A percentile compares a stretch with the other conserved stretches of the same genome.
Evolutionary conservation across 1,284 basidiomycete genomes (phyloP).

Genomic region (Xerocomus amazonicus): DNA sequence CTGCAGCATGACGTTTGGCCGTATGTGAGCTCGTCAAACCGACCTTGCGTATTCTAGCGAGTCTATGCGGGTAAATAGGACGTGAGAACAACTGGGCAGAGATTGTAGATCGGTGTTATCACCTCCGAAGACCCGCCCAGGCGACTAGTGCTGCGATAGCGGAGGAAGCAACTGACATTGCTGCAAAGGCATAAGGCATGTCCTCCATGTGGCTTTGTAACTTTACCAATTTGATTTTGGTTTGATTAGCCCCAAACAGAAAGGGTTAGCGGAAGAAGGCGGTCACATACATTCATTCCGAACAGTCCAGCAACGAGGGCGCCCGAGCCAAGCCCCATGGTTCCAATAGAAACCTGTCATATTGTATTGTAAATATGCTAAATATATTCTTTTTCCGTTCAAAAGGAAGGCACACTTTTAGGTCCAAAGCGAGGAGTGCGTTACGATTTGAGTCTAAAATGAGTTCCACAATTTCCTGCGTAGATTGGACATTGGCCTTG

Average conservation of each 20-base stretch:
- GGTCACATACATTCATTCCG: constrained; percentile 85
- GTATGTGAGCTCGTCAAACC: constrained; percentile 46
- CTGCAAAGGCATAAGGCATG: constrained; percentile 65
- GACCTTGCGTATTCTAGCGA: constrained; percentile 47
- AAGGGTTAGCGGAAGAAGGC: constrained; percentile 16
- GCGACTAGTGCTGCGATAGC: constrained; percentile 54
- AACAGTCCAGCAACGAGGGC: constrained; percentile 91
- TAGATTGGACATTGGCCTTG: constrained; percentile 89
- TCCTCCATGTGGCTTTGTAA: constrained; percentile 67
- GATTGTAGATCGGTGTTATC: constrained; percentile 12
- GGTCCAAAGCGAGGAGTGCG: constrained; percentile 84
- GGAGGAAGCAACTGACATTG: constrained; percentile 55
- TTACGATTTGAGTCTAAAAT: constrained; percentile 97
- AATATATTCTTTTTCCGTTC: constrained; percentile 1
- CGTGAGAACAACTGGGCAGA: constrained; percentile 8
- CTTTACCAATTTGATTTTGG: constrained; percentile 37
- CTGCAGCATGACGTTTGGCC: constrained; percentile 14
- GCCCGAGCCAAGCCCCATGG: constrained; percentile 89
- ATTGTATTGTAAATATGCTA: constrained; percentile 4
- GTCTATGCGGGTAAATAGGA: constrained; percentile 28
- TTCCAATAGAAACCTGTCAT: constrained; percentile 94
- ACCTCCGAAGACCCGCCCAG: constrained; percentile 62
- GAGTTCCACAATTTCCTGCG: constrained; percentile 96
- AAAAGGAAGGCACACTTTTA: constrained; percentile 55
- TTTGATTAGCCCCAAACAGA: constrained; percentile 21